Evolutionary conservation across 768 basidiomycete genomes (phyloP).

Genomic region (Stropharia rugosoannulata): DNA sequence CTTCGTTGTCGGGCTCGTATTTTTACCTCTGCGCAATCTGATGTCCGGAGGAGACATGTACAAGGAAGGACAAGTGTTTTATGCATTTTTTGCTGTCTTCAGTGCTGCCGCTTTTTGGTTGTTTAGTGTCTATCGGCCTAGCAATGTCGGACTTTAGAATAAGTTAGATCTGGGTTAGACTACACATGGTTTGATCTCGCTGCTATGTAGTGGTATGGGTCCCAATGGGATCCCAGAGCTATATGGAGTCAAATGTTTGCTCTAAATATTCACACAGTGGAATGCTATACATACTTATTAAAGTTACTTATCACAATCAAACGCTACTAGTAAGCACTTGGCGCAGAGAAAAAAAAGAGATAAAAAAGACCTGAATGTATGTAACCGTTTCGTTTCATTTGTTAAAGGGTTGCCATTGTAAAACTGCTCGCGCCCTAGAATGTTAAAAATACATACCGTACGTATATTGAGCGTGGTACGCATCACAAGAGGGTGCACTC

Average conservation of each 20-base stretch:
- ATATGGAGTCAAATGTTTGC: no score
- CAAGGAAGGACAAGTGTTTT: conserved; percentile 89
- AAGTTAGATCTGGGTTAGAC: neutral
- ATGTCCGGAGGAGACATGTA: conserved; percentile 58
- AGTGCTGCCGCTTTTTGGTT: conserved; percentile 34
- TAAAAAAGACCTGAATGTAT: neutral
- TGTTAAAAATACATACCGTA: no score
- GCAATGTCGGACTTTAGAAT: conserved; percentile 1
- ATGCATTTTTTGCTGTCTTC: conserved; percentile 70
- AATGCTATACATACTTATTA: no score
- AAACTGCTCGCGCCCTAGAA: no score
- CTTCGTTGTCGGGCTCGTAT: conserved; percentile 80
- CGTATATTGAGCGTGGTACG: no score
- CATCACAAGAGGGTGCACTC: neutral
- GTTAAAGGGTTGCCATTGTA: neutral
- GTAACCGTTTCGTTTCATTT: neutral
- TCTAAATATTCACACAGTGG: no score
- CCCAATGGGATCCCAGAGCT: no score
- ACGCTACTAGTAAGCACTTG: no score
- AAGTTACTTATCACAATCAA: no score
- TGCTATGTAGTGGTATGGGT: no score
- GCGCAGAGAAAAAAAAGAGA: no score
- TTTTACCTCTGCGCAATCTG: conserved; percentile 79
- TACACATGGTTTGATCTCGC: no score
- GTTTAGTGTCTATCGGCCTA: conserved; percentile 35